Evolutionary conservation across 2,329 filamentous ascomycete species (phyloP), one percentile per base, ranked within the genome.

Genomic region (Nakataea oryzae): DNA sequence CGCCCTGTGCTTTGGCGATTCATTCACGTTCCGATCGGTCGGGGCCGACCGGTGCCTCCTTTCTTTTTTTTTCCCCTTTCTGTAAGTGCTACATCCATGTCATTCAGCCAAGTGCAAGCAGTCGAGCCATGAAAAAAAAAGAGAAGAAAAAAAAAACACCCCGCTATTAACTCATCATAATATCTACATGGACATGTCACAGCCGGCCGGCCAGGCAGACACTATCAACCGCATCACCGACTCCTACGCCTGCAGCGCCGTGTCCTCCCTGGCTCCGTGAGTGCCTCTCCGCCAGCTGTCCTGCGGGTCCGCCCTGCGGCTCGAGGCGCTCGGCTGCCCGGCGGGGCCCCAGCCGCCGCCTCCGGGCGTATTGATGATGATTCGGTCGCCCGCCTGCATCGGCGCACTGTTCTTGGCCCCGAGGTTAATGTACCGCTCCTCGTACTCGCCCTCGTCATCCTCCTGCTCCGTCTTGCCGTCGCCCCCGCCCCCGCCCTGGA

Each of bases 361-460:
- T 32, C 90, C 90, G 3, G 90, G 90, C 5, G 90, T 93, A 65
- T 81, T 81, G 24, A 95, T 79, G 62, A 93, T 89, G 69, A 93
- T 91, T 8, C 89, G 78, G 70, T 95, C 90, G 0, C 90, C 90
- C 0, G 86, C 79, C 69, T 85, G 79, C 88, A 93, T 92, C 14
- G 82, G 80, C 14, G 89, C 89, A 29, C 86, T 91, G 67, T 93
- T 93, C 79, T 93, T 93, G 1, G 85, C 88, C 0, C 89, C 89
- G 54, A 93, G 71, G 69, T 90, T 92, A 69, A 93, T 87, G 60
- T 80, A 78, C 54, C 86, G 76, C 71, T 86, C 81, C 71, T 86
- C 78, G 69, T 80, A 81, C 65, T 82, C 79, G 8, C 70, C 69
- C 0, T 70, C 68, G 1, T 32, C 57, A 34, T 57, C 54, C 3